phyloP scores from a whole-genome alignment of 345 rosid genomes.

The Camelina hispida region DNA sequence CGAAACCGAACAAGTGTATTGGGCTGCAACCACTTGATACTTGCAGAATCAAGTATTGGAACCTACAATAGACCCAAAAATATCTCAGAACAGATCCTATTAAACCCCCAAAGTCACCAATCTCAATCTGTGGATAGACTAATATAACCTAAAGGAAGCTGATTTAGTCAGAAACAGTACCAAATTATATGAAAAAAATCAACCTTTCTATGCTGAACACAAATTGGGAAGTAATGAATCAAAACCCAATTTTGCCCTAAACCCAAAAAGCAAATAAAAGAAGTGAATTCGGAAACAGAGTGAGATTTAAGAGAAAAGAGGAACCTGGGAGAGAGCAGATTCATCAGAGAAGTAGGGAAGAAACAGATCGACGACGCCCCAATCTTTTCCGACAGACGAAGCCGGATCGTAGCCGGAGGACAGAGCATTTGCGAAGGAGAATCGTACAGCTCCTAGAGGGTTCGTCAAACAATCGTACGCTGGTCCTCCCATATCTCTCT shows the following conservation, averaged over 20 bases:
- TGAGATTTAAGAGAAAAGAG: neutral
- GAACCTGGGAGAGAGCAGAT: slow-evolving; percentile 63
- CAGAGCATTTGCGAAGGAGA: slow-evolving; percentile 71
- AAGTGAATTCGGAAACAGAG: neutral
- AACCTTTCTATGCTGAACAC: neutral
- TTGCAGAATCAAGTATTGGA: slow-evolving; percentile 64
- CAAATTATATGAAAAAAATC: neutral
- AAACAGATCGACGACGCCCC: slow-evolving; percentile 87
- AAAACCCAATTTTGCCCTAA: neutral
- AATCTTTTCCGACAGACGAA: slow-evolving; percentile 79
- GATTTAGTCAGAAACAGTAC: neutral
- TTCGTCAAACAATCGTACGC: slow-evolving; percentile 78
- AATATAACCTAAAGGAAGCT: neutral
- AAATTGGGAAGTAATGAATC: neutral
- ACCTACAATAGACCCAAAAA: slow-evolving; percentile 47
- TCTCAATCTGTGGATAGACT: neutral
- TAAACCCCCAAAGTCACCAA: neutral
- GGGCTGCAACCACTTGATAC: slow-evolving; percentile 61
- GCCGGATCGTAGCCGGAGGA: slow-evolving; percentile 67
- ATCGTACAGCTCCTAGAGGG: slow-evolving; percentile 90
- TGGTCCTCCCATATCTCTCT: slow-evolving; percentile 72
- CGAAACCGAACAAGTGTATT: slow-evolving; percentile 78
- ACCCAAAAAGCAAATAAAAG: neutral
- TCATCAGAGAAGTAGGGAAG: slow-evolving; percentile 71
- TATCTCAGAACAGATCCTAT: neutral